A percentile compares a stretch with the other conserved stretches of the same genome.
phyloP scores from a whole-genome alignment of 2,329 filamentous ascomycete species.

The Ploettnerulaceae sp. region DNA sequence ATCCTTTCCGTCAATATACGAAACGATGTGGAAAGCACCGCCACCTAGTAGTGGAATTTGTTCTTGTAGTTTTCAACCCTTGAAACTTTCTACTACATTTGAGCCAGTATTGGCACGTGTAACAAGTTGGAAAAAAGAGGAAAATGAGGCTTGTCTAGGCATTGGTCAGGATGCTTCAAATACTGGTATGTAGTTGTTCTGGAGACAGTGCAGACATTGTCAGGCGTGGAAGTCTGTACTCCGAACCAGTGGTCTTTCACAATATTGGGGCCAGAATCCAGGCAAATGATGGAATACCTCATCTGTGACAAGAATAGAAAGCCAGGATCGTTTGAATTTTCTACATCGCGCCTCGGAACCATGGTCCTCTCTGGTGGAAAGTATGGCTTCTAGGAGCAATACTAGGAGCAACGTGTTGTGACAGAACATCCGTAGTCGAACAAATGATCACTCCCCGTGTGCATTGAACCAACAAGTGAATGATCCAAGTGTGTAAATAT shows the following conservation, averaged over 20 bases:
- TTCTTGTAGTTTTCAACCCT: no score
- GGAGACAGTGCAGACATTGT: no score
- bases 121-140: no score
- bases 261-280: background rate
- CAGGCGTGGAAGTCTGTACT: no score
- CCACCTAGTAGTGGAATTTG: no score
- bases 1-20: no score
- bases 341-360: slow-evolving; percentile 1
- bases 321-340: slow-evolving; percentile 2
- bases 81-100: no score
- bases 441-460: slow-evolving; percentile 26
- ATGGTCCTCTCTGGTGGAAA: background rate
- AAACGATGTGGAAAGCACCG: no score
- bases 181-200: no score
- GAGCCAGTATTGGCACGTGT: no score
- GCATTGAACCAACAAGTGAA: slow-evolving; percentile 19
- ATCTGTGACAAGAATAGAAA: background rate
- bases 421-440: slow-evolving; percentile 19
- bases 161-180: no score
- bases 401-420: slow-evolving; percentile 13
- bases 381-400: slow-evolving; percentile 13
- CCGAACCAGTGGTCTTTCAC: background rate
- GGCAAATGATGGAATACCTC: background rate
- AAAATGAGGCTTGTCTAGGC: no score
- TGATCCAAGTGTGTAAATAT: slow-evolving; percentile 25